phyloP scores from a whole-genome alignment of 1,284 basidiomycete genomes.

The Ceratobasidium theobromae region DNA sequence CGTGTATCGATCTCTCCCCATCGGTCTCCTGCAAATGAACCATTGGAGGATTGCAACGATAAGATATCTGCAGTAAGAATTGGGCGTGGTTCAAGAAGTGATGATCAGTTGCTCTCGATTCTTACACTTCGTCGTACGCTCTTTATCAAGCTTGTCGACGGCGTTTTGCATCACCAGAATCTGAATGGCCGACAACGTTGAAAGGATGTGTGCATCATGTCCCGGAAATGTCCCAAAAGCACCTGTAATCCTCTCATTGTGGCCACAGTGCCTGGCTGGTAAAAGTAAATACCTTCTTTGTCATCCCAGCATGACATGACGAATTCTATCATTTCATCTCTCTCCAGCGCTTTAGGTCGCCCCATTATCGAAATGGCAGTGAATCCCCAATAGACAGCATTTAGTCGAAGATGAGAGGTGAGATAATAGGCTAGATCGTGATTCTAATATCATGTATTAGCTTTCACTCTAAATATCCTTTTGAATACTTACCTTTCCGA shows the following conservation, averaged over 20 bases:
- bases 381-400: conserved; percentile 96
- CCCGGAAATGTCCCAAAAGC: conserved; percentile 90
- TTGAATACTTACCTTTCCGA: conserved; percentile 57
- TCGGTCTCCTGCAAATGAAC: conserved; percentile 85
- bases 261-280: background rate
- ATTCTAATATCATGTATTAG: conserved; percentile 55
- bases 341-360: conserved; percentile 71
- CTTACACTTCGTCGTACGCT: conserved; percentile 76
- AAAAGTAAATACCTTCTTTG: conserved; percentile 64
- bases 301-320: conserved; percentile 95
- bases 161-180: conserved; percentile 87
- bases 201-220: conserved; percentile 88
- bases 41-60: conserved; percentile 79
- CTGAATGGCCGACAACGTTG: conserved; percentile 90
- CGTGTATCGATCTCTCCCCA: conserved; percentile 93
- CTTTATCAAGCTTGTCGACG: conserved; percentile 64
- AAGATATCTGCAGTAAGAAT: conserved; percentile 64
- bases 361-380: conserved; percentile 84
- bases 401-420: conserved; percentile 91
- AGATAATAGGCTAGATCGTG: conserved; percentile 91
- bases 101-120: conserved; percentile 26
- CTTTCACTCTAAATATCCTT: background rate
- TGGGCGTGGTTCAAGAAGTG: background rate
- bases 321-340: conserved; percentile 84
- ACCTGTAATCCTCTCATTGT: conserved; percentile 52